A percentile compares a stretch with the other conserved stretches of the same genome.
phyloP scores from a whole-genome alignment of 2,329 filamentous ascomycete genomes.

The Penicillium sp. region DNA sequence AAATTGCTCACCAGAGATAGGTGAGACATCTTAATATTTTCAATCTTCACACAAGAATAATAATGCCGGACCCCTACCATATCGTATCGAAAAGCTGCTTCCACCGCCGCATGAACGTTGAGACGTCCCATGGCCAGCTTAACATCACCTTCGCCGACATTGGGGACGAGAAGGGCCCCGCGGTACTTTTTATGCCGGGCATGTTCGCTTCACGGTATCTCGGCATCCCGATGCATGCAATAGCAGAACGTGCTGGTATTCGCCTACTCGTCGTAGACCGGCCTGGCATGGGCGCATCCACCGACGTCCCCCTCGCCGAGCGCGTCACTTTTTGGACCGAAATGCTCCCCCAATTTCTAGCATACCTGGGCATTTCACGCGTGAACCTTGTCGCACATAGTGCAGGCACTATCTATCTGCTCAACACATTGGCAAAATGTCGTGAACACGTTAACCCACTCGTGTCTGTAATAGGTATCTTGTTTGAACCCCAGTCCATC shows the following conservation, averaged over 20 bases:
- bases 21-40: too few relatives aligned
- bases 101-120: constrained; percentile 27
- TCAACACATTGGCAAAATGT: constrained; percentile 42
- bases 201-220: constrained; percentile 34
- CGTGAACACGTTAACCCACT: constrained; percentile 10
- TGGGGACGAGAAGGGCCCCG: constrained; percentile 15
- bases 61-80: too few relatives aligned
- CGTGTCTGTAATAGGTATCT: constrained; percentile 20
- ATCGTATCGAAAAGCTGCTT: constrained; percentile 10
- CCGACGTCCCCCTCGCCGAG: constrained; percentile 38
- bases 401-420: constrained; percentile 48
- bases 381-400: constrained; percentile 47
- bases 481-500: neutral
- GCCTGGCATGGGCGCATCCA: constrained; percentile 44
- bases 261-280: constrained; percentile 32
- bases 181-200: constrained; percentile 29
- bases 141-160: constrained; percentile 29
- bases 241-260: constrained; percentile 28
- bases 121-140: constrained; percentile 20
- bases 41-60: too few relatives aligned
- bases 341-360: constrained; percentile 44
- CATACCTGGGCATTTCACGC: constrained; percentile 32
- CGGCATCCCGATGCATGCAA: constrained; percentile 23
- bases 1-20: too few relatives aligned
- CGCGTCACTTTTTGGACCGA: constrained; percentile 48